Base-by-base conservation (phyloP, 2,329 filamentous ascomycete genomes). In the Colletotrichum viniferum region DNA sequence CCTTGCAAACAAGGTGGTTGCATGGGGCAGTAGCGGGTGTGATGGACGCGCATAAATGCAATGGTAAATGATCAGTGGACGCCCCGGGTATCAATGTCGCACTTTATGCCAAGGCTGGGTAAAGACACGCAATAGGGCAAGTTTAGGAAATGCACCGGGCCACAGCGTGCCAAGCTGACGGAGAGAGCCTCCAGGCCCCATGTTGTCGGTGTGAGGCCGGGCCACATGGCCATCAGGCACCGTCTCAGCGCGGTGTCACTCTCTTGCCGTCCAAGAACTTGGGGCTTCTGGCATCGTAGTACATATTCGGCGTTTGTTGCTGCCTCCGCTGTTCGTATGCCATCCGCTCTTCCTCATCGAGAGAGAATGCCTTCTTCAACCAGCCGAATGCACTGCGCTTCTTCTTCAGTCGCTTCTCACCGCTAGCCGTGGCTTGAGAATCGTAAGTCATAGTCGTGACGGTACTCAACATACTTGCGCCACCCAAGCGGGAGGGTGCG, bases 381-480 rank as follows among this genome's bases (percentile, higher is more conserved):
- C 92, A 93, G 3, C 91, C 92, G 79, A 93, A 92, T 2, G 91
- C 90, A 78, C 92, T 93, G 77, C 90, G 88, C 86, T 93, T 93
- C 85, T 93, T 93, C 82, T 93, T 93, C 7, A 92, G 80, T 48
- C 87, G 84, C 71, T 85, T 86, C 28, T 83, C 81, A 21, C 80
- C 82, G 3, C 78, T 79, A 10, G 79, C 78, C 12, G 81, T 80
- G 13, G 78, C 78, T n/a, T 81, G 78, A 2, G 85, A 84, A 55
- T 88, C 84, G 26, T 85, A 82, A 1, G 86, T 88, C 64, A 88
- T 84, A 2, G 86, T 87, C 7, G 88, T 89, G 7, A 89, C 87
- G 30, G 87, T 90, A 79, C 89, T 92, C 77, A 92, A 83, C 79
- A 88, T 90, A 79, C 90, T 92, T 87, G 90, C 89, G 16, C 81